Evolutionary conservation across 805 yeast genomes (phyloP), one percentile per base, ranked within the genome.

Genomic region (Wickerhamiella cacticola): DNA sequence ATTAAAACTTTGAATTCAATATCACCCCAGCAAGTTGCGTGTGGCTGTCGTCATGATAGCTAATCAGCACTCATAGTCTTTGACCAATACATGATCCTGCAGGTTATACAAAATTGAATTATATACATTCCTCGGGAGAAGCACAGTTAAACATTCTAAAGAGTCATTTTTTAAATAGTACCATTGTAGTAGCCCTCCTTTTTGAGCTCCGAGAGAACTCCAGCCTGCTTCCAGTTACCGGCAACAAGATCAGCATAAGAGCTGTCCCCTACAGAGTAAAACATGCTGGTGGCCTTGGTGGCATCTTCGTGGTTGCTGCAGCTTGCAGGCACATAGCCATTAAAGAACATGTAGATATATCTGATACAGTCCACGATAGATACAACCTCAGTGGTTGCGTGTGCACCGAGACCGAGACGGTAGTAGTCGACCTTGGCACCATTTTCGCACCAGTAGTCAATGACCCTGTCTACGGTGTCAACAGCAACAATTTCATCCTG

Each of bases 401-500:
- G 49, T 13, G 15, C 49, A 4, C 52, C 38, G 49, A 34, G 24
- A 26, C 28, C 28, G 10, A 41, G 16, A 7, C 46, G 46, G 28
- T 25, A 33, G 36, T 46, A 46, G 49, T 46, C 45, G 13, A 40
- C 36, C 12, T 46, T 29, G 38, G 33, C 16, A 8, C 38, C 49
- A 18, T 23, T 10, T 12, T 28, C 4, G 29, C 51, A 48, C 36
- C 41, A 48, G 31, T 31, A 29, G 22, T 43, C 31, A 9, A 48
- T 45, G 19, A 24, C 29, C 12, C 31, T 12, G 24, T 56, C 59
- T 7, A 57, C 59, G 18, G 18, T 39, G 3, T 19, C 41, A 38
- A 48, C 29, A n/a, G 53, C 54, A 22, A 48, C 56, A 24, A 57
- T 48, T 39, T 55, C 56, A 41, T 58, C 61, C 19, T 41, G 25